Evolutionary conservation across 179 eudicot species (phyloP).

Genomic region (Spergularia azorica): DNA sequence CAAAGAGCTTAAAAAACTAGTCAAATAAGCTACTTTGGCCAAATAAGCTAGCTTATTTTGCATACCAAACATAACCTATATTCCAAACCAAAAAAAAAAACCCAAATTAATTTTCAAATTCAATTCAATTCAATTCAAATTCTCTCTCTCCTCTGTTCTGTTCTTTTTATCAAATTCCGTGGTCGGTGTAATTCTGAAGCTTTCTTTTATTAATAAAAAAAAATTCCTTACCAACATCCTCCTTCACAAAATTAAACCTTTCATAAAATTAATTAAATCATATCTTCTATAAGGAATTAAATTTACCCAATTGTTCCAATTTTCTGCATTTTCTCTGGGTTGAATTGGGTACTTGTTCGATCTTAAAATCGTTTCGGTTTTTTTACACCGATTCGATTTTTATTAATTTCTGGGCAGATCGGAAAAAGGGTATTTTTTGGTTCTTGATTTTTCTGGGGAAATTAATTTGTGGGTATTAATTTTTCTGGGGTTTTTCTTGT

Average conservation of each 20-base stretch:
- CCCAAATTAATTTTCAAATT: too few species aligned
- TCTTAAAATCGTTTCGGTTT: conserved; percentile 30
- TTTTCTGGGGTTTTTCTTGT: conserved; percentile 7
- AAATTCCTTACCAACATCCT: neutral
- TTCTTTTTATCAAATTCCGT: conserved; percentile 6
- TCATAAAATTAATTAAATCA: too few species aligned
- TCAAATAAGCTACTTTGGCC: too few species aligned
- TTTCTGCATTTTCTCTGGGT: too few species aligned
- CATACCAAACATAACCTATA: too few species aligned
- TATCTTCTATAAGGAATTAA: neutral
- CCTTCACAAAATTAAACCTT: neutral
- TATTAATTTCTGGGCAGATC: neutral
- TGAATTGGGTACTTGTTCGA: neutral
- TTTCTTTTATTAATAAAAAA: neutral
- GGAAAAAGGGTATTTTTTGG: neutral
- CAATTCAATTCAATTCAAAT: too few species aligned
- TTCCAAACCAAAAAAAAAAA: too few species aligned
- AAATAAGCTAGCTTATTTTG: too few species aligned
- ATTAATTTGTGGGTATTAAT: neutral
- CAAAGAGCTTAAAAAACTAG: too few species aligned
- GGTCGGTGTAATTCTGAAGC: conserved; percentile 16
- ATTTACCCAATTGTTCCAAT: neutral
- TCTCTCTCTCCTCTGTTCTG: neutral
- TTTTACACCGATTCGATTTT: conserved; percentile 18
- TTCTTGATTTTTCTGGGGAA: too few species aligned